These are phyloP conservation scores for Cyberlindnera veronae DNA, from an alignment of 805 yeast genomes.

Conservation along the genomic window DNA sequence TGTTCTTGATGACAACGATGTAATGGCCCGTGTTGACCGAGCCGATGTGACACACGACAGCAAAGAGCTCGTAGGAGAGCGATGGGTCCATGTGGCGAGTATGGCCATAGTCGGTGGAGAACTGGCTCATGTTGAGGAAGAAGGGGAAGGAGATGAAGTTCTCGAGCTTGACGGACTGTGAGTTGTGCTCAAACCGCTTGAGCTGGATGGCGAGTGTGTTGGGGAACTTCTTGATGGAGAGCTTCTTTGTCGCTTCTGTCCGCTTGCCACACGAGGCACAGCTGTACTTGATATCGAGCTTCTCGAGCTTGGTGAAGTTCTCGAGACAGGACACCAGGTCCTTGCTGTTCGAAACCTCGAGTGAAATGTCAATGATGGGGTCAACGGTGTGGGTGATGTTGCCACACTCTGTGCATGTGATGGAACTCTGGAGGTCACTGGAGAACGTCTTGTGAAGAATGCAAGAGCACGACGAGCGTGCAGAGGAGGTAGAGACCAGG, in stretches of 20 bases:
- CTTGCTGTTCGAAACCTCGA: slow-evolving; percentile 55
- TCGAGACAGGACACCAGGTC: slow-evolving; percentile 62
- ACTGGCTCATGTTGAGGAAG: slow-evolving; percentile 67
- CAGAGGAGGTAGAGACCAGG: slow-evolving; percentile 27
- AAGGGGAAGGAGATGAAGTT: slow-evolving; percentile 70
- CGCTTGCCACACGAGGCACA: slow-evolving; percentile 64
- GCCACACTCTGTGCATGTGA: slow-evolving; percentile 68
- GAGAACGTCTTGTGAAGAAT: slow-evolving; percentile 79
- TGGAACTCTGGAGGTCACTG: slow-evolving; percentile 78
- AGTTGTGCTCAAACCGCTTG: slow-evolving; percentile 53
- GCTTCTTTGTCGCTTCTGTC: slow-evolving; percentile 68
- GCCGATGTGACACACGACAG: slow-evolving; percentile 86
- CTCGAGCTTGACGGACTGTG: slow-evolving; percentile 59
- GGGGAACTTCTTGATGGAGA: slow-evolving; percentile 67
- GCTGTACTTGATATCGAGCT: slow-evolving; percentile 65
- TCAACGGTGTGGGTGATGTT: slow-evolving; percentile 61
- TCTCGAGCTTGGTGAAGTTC: slow-evolving; percentile 75
- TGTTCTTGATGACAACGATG: slow-evolving; percentile 68
- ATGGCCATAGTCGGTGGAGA: slow-evolving; percentile 31
- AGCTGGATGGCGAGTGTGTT: slow-evolving; percentile 80
- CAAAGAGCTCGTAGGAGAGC: slow-evolving; percentile 76
- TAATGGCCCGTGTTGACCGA: slow-evolving; percentile 96
- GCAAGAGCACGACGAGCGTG: slow-evolving; percentile 54
- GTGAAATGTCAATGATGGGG: slow-evolving; percentile 85
- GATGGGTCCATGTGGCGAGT: slow-evolving; percentile 30